Evolutionary conservation across 805 yeast genomes (phyloP).

Genomic region (Candida verbasci): DNA sequence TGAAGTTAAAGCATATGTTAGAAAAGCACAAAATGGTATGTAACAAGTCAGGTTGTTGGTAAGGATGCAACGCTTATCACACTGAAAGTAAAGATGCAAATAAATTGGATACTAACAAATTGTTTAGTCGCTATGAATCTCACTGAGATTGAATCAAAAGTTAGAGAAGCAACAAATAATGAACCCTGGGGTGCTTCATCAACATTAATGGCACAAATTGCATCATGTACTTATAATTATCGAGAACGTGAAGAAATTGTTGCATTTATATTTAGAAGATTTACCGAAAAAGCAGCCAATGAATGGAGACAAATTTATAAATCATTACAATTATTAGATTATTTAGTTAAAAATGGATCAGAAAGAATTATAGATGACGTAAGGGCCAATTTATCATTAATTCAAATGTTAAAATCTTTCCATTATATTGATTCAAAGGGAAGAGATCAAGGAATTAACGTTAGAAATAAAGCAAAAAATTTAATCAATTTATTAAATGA

Average conservation of each 20-base stretch:
- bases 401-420: slow-evolving; percentile 86
- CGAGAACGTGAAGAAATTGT: slow-evolving; percentile 76
- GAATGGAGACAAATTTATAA: slow-evolving; percentile 99
- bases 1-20: slow-evolving; percentile 95
- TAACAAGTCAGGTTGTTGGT: too few relatives aligned
- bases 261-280: slow-evolving; percentile 76
- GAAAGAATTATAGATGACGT: slow-evolving; percentile 96
- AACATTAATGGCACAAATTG: slow-evolving; percentile 89
- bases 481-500: slow-evolving; percentile 68
- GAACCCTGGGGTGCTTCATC: slow-evolving; percentile 99
- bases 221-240: slow-evolving; percentile 88
- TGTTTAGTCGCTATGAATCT: slow-evolving; percentile 79
- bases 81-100: too few relatives aligned
- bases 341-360: slow-evolving; percentile 84
- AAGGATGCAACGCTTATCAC: too few relatives aligned
- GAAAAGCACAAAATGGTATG: slow-evolving; percentile 90
- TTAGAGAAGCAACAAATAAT: slow-evolving; percentile 95
- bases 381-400: slow-evolving; percentile 71
- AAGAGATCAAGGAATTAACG: slow-evolving; percentile 93
- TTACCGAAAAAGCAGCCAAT: slow-evolving; percentile 91
- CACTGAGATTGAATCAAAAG: slow-evolving; percentile 96
- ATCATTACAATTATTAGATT: slow-evolving; percentile 87
- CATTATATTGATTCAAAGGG: slow-evolving; percentile 93
- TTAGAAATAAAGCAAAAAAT: slow-evolving; percentile 84
- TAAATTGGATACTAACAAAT: too few relatives aligned